Conservation (phyloP, 495 filamentous ascomycete genomes). For the Jackrogersella minutella region DNA sequence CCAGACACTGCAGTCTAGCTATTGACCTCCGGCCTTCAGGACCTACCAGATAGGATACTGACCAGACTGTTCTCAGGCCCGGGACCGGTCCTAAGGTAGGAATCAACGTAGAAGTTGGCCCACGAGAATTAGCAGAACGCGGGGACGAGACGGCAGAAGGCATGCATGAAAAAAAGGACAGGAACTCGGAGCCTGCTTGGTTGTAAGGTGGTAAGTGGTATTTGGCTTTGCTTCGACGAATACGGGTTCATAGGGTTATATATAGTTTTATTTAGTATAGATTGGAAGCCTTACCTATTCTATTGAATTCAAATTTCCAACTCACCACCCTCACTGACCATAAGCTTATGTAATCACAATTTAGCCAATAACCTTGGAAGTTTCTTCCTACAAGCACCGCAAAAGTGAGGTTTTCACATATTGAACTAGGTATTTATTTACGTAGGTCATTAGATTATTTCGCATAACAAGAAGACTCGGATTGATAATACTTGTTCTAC, state of each 20-base stretch:
- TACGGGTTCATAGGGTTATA: not conserved
- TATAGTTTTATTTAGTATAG: not conserved
- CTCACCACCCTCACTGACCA: no score
- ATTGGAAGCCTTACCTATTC: not conserved
- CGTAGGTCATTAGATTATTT: no score
- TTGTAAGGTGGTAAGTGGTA: not conserved
- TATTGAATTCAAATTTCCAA: not conserved
- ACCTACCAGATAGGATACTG: not conserved
- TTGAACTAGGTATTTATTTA: no score
- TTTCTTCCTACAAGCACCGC: no score
- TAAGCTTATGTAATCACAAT: no score
- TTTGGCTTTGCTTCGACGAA: not conserved
- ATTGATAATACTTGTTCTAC: no score
- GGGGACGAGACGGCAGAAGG: not conserved
- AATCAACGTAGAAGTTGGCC: not conserved
- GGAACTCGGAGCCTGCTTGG: not conserved
- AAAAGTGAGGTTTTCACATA: no score
- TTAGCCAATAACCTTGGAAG: no score
- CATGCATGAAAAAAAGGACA: not conserved
- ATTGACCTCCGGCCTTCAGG: not conserved
- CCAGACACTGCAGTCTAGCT: conserved; percentile 12
- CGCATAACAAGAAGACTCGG: no score
- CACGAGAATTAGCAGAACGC: not conserved
- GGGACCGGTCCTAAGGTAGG: not conserved
- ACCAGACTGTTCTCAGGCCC: not conserved